These are phyloP conservation scores for Talaromyces sp. DNA, from an alignment of 2,329 filamentous ascomycete species.

Conservation along the genomic window DNA sequence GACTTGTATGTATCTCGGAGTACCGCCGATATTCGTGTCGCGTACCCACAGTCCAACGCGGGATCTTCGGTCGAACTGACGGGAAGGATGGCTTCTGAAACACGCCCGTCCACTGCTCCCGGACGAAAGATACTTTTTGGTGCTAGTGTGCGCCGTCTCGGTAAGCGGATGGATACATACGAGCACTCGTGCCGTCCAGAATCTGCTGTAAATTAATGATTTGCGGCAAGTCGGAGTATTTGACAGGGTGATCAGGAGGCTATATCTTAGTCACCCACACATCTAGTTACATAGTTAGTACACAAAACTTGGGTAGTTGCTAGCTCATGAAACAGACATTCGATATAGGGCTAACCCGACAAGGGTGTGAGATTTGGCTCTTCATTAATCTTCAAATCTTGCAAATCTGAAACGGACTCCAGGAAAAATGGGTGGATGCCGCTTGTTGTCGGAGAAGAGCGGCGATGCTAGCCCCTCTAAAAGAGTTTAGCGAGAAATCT, in stretches of 20 bases:
- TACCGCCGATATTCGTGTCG: neutral
- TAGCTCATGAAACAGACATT: neutral
- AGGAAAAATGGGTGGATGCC: neutral
- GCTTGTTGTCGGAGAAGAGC: neutral
- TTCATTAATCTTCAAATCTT: neutral
- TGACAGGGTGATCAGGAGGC: neutral
- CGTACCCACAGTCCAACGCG: neutral
- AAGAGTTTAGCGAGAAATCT: neutral
- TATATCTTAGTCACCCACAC: neutral
- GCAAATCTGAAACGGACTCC: neutral
- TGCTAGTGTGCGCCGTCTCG: neutral
- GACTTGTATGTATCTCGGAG: neutral
- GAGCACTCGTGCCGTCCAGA: neutral
- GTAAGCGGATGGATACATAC: neutral
- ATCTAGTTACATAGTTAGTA: neutral
- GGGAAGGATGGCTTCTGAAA: conserved; percentile 3
- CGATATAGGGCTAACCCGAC: neutral
- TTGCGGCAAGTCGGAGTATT: neutral
- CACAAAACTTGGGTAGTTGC: neutral
- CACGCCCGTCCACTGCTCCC: neutral
- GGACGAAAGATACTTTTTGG: neutral
- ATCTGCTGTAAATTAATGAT: neutral
- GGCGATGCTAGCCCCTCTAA: neutral
- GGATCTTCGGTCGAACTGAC: conserved; percentile 1
- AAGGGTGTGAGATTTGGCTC: neutral